Conservation (phyloP, 129 eudicot species). For the Artemisia argyi region DNA sequence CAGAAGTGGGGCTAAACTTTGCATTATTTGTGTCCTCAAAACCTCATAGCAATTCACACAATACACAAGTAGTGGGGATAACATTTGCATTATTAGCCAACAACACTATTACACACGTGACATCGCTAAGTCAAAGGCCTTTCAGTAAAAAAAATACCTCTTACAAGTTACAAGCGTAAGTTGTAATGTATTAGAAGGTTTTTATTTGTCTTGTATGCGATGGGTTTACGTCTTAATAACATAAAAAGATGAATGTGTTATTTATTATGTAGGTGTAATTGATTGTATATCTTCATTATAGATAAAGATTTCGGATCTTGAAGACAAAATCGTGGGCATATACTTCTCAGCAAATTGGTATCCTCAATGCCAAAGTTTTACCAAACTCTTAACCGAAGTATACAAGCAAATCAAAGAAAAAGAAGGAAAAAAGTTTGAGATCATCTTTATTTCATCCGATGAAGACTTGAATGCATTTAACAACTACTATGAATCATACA, state of each 20-base stretch:
- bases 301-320: slow-evolving; percentile 76
- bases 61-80: too few relatives aligned
- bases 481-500: slow-evolving; percentile 44
- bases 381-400: slow-evolving; percentile 42
- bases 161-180: too few relatives aligned
- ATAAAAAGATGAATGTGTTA: background rate
- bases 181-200: too few relatives aligned
- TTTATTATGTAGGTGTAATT: background rate
- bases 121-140: too few relatives aligned
- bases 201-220: background rate
- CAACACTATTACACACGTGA: too few relatives aligned
- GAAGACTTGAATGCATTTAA: slow-evolving; percentile 74
- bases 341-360: slow-evolving; percentile 87
- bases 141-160: too few relatives aligned
- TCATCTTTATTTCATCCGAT: slow-evolving; percentile 80
- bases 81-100: too few relatives aligned
- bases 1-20: slow-evolving; percentile 31
- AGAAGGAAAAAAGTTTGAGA: slow-evolving; percentile 47
- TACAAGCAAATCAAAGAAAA: slow-evolving; percentile 53
- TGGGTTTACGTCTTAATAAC: too few relatives aligned
- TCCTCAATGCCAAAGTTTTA: slow-evolving; percentile 65
- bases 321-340: slow-evolving; percentile 75
- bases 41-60: slow-evolving; percentile 5
- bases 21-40: slow-evolving; percentile 14
- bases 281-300: slow-evolving; percentile 11